Percentiles rank a stretch among this genome's conserved stretches.
Conservation (phyloP, 768 basidiomycete genomes). For the Tephrocybe rancida region DNA sequence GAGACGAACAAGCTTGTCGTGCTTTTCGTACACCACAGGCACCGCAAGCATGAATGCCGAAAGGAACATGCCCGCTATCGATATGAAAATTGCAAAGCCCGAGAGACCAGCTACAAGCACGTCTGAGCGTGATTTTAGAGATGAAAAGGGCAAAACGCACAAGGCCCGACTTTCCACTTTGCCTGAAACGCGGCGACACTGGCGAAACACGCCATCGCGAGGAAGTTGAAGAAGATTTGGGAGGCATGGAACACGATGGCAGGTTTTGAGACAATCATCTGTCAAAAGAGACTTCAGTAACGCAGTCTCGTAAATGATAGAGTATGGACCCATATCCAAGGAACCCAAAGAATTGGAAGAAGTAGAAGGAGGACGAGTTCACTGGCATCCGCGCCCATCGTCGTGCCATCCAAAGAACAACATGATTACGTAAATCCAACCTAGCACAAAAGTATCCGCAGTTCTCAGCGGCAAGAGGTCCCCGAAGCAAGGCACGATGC, state of each 20-base stretch:
- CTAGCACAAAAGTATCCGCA: slow-evolving; percentile 5
- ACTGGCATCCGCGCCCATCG: slow-evolving; percentile 37
- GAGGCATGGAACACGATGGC: slow-evolving; percentile 74
- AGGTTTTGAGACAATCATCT: slow-evolving; percentile 91
- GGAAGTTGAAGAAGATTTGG: slow-evolving; percentile 91
- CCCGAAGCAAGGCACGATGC: slow-evolving; percentile 7
- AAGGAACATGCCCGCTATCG: slow-evolving; percentile 72
- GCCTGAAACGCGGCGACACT: slow-evolving; percentile 89
- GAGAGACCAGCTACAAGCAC: slow-evolving; percentile 72
- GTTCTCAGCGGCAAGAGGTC: not conserved
- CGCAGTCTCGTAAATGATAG: slow-evolving; percentile 11
- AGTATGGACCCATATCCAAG: slow-evolving; percentile 69
- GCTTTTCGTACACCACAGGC: slow-evolving; percentile 84
- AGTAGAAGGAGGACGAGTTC: slow-evolving; percentile 65
- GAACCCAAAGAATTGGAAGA: slow-evolving; percentile 62
- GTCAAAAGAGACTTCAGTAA: slow-evolving; percentile 12
- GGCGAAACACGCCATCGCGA: slow-evolving; percentile 90
- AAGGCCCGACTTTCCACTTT: slow-evolving; percentile 82
- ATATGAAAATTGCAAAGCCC: slow-evolving; percentile 83
- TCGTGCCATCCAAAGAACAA: slow-evolving; percentile 42
- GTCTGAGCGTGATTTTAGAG: not conserved
- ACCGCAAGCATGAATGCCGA: slow-evolving; percentile 74
- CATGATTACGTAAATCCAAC: slow-evolving; percentile 47
- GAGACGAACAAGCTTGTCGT: slow-evolving; percentile 75
- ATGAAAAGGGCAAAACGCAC: slow-evolving; percentile 50